Conservation (phyloP, 1,284 basidiomycete species). For the Phlebopus sp. region DNA sequence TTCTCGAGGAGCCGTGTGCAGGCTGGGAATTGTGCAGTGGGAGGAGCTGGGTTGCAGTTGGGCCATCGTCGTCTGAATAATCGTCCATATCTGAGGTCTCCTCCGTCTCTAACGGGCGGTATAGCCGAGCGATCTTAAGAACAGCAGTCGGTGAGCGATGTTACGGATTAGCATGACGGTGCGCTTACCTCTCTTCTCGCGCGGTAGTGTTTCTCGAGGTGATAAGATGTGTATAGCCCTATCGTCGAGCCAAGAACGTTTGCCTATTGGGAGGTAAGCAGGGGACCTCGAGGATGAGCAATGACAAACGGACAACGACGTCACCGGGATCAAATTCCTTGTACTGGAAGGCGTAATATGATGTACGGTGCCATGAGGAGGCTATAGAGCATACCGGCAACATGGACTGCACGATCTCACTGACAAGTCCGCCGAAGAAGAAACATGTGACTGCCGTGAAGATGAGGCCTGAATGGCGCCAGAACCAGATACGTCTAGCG, state of each 20-base stretch:
- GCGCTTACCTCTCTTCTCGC: slow-evolving; percentile 64
- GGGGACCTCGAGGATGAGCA: slow-evolving; percentile 8
- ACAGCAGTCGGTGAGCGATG: slow-evolving; percentile 3
- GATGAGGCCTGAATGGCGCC: slow-evolving; percentile 74
- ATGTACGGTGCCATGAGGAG: not conserved
- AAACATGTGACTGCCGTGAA: slow-evolving; percentile 70
- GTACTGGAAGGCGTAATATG: slow-evolving; percentile 42
- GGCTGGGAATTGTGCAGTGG: slow-evolving; percentile 42
- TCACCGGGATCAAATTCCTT: slow-evolving; percentile 81
- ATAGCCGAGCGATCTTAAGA: slow-evolving; percentile 66
- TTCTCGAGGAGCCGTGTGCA: slow-evolving; percentile 14
- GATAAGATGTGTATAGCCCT: slow-evolving; percentile 66
- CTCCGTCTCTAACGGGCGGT: slow-evolving; percentile 61
- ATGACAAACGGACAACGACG: slow-evolving; percentile 53
- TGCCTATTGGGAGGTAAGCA: slow-evolving; percentile 47
- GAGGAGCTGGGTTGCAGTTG: slow-evolving; percentile 52
- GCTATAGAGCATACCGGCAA: slow-evolving; percentile 55
- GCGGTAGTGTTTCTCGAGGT: slow-evolving; percentile 72
- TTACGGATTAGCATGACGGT: not conserved
- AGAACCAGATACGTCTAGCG: slow-evolving; percentile 76
- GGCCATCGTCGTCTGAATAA: slow-evolving; percentile 43
- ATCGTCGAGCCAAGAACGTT: slow-evolving; percentile 78
- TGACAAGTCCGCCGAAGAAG: slow-evolving; percentile 79
- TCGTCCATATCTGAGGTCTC: slow-evolving; percentile 54
- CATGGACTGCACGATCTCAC: slow-evolving; percentile 80